Conservation (phyloP, 352 stramenopile species). For the Phytophthora agathidicida region DNA sequence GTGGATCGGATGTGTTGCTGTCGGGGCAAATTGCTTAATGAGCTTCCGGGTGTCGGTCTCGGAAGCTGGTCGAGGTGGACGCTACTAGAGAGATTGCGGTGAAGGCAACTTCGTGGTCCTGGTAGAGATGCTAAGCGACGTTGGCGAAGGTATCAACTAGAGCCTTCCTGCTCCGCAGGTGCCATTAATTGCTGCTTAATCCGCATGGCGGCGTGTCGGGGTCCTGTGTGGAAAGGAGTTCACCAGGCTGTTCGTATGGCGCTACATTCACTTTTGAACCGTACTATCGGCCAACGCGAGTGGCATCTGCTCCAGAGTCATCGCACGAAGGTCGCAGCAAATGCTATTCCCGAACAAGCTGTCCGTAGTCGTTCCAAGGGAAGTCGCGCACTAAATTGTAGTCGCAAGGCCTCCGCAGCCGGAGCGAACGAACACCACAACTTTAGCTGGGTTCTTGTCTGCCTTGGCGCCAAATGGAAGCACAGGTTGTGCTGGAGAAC, state of each 20-base stretch:
- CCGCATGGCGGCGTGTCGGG: conserved; percentile 11
- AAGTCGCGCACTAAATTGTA: neutral
- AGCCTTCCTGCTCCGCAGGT: conserved; percentile 9
- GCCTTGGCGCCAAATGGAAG: conserved; percentile 2
- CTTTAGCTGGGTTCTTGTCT: conserved; percentile 3
- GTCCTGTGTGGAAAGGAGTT: conserved; percentile 12
- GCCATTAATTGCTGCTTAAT: conserved; percentile 6
- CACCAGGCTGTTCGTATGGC: conserved; percentile 3
- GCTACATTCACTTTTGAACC: neutral
- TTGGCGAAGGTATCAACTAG: conserved; percentile 3
- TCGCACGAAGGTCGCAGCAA: conserved; percentile 15
- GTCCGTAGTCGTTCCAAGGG: neutral
- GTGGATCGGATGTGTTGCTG: conserved; percentile 4
- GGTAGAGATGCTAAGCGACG: conserved; percentile 11
- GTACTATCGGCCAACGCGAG: neutral
- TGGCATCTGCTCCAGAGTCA: conserved; percentile 14
- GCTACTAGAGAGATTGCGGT: conserved; percentile 3
- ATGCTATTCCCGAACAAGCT: conserved; percentile 13
- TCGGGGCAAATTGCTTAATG: conserved; percentile 27
- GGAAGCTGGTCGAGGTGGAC: neutral
- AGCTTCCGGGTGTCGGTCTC: neutral
- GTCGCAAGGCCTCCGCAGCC: neutral
- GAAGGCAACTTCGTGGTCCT: neutral
- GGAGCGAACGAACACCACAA: neutral
- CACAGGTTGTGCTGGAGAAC: conserved; percentile 1